A percentile compares a stretch with the other conserved stretches of the same genome.
Evolutionary conservation across 2,329 filamentous ascomycete genomes (phyloP).

Genomic region (Hymenoscyphus scutula): DNA sequence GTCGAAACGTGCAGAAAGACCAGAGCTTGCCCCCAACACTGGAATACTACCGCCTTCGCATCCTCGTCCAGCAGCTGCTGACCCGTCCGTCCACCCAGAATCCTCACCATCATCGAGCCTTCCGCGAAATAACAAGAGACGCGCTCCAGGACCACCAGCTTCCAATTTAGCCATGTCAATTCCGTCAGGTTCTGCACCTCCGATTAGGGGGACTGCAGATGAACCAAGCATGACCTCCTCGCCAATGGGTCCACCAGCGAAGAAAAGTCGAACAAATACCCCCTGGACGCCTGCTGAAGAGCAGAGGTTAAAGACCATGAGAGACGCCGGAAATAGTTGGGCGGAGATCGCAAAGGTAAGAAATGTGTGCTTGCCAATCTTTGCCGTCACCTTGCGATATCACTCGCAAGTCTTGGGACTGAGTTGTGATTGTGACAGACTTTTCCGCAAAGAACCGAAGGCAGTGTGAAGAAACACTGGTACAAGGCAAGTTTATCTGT

Average conservation of each 20-base stretch:
- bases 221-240: conserved; percentile 34
- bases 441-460: conserved; percentile 90
- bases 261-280: conserved; percentile 97
- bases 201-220: conserved; percentile 18
- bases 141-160: conserved; percentile 22
- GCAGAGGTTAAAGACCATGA: conserved; percentile 86
- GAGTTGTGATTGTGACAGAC: conserved; percentile 51
- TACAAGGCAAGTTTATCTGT: conserved; percentile 68
- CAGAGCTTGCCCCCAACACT: conserved; percentile 26
- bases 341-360: conserved; percentile 94
- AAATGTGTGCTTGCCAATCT: conserved; percentile 10
- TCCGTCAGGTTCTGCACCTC: conserved; percentile 19
- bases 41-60: conserved; percentile 28
- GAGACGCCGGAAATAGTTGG: conserved; percentile 91
- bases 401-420: conserved; percentile 26
- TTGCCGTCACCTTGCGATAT: conserved; percentile 7
- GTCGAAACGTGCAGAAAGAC: conserved; percentile 34
- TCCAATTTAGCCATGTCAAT: conserved; percentile 27
- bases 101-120: conserved; percentile 22
- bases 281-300: conserved; percentile 97
- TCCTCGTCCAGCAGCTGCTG: conserved; percentile 22
- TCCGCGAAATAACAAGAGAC: conserved; percentile 33
- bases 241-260: conserved; percentile 54
- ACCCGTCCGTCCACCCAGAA: conserved; percentile 27
- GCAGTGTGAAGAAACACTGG: conserved; percentile 99